These are phyloP conservation scores for Daldinia sp. DNA, from an alignment of 2,329 filamentous ascomycete species.

Conservation along the genomic window DNA sequence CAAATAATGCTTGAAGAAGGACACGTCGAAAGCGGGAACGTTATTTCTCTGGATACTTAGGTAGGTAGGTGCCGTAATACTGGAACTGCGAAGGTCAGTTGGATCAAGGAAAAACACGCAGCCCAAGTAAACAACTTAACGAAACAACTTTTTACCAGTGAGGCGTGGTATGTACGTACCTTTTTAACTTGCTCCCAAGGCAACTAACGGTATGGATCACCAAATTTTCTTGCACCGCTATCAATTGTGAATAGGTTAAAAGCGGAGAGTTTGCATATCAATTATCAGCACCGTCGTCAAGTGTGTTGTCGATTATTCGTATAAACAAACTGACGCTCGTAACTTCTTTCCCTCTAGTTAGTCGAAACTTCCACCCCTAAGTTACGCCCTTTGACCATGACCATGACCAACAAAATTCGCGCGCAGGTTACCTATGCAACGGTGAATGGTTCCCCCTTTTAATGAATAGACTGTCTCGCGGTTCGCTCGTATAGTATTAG, in stretches of 20 bases:
- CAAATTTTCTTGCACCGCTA: background rate
- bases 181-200: background rate
- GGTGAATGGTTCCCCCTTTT: background rate
- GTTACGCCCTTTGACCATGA: background rate
- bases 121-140: too few relatives aligned
- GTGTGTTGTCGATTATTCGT: background rate
- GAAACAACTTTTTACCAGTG: background rate
- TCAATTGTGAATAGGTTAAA: background rate
- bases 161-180: background rate
- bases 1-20: background rate
- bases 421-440: background rate
- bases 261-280: background rate
- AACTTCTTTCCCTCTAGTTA: background rate
- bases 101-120: background rate
- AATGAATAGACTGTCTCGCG: background rate
- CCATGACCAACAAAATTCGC: background rate
- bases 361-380: background rate
- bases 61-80: too few relatives aligned
- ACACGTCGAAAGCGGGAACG: background rate
- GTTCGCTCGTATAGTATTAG: background rate
- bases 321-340: background rate
- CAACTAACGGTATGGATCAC: background rate
- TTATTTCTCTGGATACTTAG: background rate
- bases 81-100: background rate
- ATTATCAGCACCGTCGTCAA: background rate